Evolutionary conservation across 164 flowering plant genomes (phyloP).

Genomic region (Platanus orientalis): DNA sequence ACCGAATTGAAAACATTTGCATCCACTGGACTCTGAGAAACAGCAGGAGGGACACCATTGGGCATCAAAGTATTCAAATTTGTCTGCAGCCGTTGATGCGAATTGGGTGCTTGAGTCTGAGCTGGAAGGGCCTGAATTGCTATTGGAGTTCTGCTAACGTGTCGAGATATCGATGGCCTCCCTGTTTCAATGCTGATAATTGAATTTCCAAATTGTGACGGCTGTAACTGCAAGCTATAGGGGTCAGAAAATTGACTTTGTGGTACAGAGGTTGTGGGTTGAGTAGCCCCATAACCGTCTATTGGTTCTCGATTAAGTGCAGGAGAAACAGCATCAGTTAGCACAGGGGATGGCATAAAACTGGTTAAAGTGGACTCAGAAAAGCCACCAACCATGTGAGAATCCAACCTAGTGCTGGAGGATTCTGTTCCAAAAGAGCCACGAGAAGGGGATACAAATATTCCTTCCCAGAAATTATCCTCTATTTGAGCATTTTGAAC

Average conservation of each 20-base stretch:
- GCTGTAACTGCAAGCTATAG: conserved; percentile 30
- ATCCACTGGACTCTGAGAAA: conserved; percentile 26
- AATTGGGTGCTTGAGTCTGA: conserved; percentile 20
- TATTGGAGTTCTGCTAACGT: conserved; percentile 40
- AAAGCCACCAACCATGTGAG: conserved; percentile 13
- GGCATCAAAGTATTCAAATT: conserved; percentile 17
- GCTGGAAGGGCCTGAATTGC: conserved; percentile 75
- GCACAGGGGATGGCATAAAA: conserved; percentile 26
- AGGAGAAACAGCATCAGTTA: conserved; percentile 45
- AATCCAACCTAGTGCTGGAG: conserved; percentile 16
- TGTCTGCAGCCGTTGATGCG: conserved; percentile 26
- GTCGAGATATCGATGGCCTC: conserved; percentile 27
- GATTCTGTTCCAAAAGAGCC: conserved; percentile 11
- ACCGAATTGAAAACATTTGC: conserved; percentile 12
- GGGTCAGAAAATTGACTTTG: conserved; percentile 25
- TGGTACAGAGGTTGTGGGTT: conserved; percentile 11
- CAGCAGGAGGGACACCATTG: conserved; percentile 13
- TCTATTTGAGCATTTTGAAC: conserved; percentile 21
- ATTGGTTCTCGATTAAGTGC: conserved; percentile 29
- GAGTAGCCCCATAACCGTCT: conserved; percentile 18
- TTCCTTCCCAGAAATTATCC: conserved; percentile 37
- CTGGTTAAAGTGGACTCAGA: conserved; percentile 16
- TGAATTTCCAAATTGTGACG: conserved; percentile 25
- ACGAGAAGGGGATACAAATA: conserved; percentile 11
- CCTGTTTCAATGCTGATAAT: conserved; percentile 29